These are phyloP conservation scores for Rhizopus stolonifer DNA, from an alignment of 371 early-diverging fungal genomes.

Conservation along the genomic window DNA sequence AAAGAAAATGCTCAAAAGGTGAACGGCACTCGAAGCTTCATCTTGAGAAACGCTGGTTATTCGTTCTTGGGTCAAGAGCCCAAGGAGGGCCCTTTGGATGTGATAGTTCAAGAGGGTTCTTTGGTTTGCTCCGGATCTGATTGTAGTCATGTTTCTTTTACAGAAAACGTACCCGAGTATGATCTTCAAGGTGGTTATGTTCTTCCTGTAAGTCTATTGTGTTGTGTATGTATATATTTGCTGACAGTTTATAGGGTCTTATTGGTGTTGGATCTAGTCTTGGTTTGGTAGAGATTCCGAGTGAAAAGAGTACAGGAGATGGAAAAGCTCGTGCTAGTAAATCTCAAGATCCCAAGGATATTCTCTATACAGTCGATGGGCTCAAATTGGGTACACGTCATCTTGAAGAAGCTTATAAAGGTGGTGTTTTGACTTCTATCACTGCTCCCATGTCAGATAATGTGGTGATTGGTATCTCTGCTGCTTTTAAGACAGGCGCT, in stretches of 20 bases:
- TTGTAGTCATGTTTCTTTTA: conserved; percentile 19
- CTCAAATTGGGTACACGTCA: conserved; percentile 54
- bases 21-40: conserved; percentile 19
- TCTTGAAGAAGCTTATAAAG: conserved; percentile 57
- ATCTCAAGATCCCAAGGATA: conserved; percentile 22
- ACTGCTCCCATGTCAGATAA: conserved; percentile 44
- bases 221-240: background rate
- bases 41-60: conserved; percentile 43
- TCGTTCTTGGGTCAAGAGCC: conserved; percentile 23
- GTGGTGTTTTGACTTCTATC: conserved; percentile 53
- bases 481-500: conserved; percentile 54
- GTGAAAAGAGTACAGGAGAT: conserved; percentile 52
- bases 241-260: conserved; percentile 25
- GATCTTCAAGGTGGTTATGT: conserved; percentile 43
- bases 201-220: conserved; percentile 33
- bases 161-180: conserved; percentile 13
- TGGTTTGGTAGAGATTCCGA: conserved; percentile 54
- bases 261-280: conserved; percentile 49
- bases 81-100: conserved; percentile 21
- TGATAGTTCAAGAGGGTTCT: conserved; percentile 51
- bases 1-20: background rate
- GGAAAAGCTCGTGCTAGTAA: conserved; percentile 27
- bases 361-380: conserved; percentile 53
- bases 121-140: conserved; percentile 47
- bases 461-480: conserved; percentile 47